Evolutionary conservation across 306 rosid genomes (phyloP).

Genomic region (Arachis stenosperma): DNA sequence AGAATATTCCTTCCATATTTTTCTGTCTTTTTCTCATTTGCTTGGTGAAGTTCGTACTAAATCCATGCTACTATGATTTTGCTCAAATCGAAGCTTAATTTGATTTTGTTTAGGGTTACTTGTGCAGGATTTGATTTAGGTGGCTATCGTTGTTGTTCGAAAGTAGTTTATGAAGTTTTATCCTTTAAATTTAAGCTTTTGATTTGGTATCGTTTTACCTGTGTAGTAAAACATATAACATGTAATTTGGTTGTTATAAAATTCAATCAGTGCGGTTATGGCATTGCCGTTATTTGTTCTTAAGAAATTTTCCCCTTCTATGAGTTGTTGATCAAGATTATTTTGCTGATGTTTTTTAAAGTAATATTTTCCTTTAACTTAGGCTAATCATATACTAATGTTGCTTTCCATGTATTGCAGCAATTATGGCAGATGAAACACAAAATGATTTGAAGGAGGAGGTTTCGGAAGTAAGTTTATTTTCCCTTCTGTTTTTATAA

Average conservation of each 20-base stretch:
- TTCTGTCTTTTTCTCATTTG: not conserved
- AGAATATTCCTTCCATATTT: not conserved
- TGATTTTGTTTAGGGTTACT: not conserved
- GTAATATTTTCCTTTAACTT: too few species aligned
- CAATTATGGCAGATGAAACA: slow-evolving; percentile 65
- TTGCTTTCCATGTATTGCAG: slow-evolving; percentile 40
- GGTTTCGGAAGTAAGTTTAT: slow-evolving; percentile 63
- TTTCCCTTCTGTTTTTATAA: not conserved
- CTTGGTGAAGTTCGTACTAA: not conserved
- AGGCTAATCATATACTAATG: not conserved
- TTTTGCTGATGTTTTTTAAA: not conserved
- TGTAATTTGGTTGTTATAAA: not conserved
- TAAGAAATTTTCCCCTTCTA: not conserved
- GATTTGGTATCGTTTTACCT: not conserved
- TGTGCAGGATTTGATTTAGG: not conserved
- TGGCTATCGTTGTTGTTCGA: not conserved
- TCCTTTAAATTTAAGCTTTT: not conserved
- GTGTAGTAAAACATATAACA: not conserved
- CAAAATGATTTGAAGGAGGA: slow-evolving; percentile 68
- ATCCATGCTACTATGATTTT: not conserved
- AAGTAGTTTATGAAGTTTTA: not conserved
- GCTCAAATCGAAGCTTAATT: not conserved
- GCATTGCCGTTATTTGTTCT: not conserved
- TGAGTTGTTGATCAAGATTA: not conserved
- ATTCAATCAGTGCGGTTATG: not conserved